phyloP scores from a whole-genome alignment of 2,329 filamentous ascomycete genomes.

The Nemania abortiva region DNA sequence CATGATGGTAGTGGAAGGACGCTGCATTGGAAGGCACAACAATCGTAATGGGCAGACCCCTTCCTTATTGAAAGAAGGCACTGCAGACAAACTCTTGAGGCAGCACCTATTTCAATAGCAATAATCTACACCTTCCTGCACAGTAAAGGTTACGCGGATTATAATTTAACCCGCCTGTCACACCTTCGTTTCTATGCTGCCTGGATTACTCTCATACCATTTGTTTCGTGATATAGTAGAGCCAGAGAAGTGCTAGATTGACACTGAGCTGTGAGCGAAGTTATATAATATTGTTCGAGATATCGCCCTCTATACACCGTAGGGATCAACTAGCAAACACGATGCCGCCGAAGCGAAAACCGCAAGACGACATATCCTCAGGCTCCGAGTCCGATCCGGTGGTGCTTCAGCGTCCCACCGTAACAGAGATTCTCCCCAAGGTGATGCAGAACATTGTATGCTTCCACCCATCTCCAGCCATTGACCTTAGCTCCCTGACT shows the following conservation, averaged over 20 bases:
- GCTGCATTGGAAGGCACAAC: too few relatives aligned
- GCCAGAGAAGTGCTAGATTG: neutral
- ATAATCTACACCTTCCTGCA: constrained; percentile 10
- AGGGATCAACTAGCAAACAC: neutral
- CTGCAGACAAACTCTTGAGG: too few relatives aligned
- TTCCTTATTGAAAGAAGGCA: too few relatives aligned
- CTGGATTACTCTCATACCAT: neutral
- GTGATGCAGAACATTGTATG: constrained; percentile 47
- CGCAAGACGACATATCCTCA: neutral
- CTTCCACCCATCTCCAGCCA: neutral
- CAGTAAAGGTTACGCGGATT: neutral
- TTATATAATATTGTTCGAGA: neutral
- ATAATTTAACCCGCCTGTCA: neutral
- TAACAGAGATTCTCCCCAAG: constrained; percentile 30
- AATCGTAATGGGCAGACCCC: too few relatives aligned
- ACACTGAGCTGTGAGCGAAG: neutral
- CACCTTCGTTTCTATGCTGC: neutral
- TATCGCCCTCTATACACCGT: neutral
- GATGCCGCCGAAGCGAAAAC: constrained; percentile 36
- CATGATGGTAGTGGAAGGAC: too few relatives aligned
- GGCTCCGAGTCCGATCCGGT: constrained; percentile 35
- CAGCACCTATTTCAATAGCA: neutral
- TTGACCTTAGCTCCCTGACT: neutral
- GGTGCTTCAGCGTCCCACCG: constrained; percentile 22
- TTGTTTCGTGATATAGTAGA: neutral